Evolutionary conservation across 2,329 filamentous ascomycete species (phyloP), one percentile per base, ranked within the genome.

Genomic region (Colletotrichum sojae): DNA sequence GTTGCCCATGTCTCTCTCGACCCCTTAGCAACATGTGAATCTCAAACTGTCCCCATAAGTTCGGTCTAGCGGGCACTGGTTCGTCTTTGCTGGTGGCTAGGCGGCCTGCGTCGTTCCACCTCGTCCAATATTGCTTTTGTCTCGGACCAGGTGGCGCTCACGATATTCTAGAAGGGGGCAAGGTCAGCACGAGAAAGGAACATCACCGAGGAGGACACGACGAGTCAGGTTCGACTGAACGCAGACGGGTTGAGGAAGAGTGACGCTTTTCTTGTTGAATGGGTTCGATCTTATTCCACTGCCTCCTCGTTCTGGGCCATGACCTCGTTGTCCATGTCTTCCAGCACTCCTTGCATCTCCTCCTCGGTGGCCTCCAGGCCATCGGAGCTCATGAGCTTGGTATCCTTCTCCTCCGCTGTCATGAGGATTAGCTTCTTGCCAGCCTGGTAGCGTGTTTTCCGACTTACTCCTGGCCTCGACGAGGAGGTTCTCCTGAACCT

Each of bases 401-500:
- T 88, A 71, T 90, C 87, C 78, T 91, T 92, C 67, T 90, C 89
- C 79, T 91, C 89, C 68, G 89, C 89, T 91, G 74, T 67, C 31
- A 63, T 62, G 71, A 56, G 49, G 71, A 75, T 78, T 74, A 78
- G 77, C 71, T 52, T 45, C 27, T 55, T 20, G 25, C 40, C 20
- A 22, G 6, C 2, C 16, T 39, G 40, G 18, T 51, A 40, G 31
- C 45, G 59, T 36, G 31, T 3, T 36, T 36, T 36, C 8, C 31
- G 58, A 86, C 89, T 85, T 82, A 91, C 89, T 91, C 78, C 82
- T 92, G n/a, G 93, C 88, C 75, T 97, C 95, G 53, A 95, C 91
- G 1, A 97, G 87, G 9, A 95, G 85, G 77, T 95, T 95, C 79
- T 97, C 94, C 78, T 97, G 94, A 5, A 98, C 91, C 81, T 98